Base-by-base conservation (phyloP, 2,329 filamentous ascomycete species). In the Colletotrichum gloeosporioides region DNA sequence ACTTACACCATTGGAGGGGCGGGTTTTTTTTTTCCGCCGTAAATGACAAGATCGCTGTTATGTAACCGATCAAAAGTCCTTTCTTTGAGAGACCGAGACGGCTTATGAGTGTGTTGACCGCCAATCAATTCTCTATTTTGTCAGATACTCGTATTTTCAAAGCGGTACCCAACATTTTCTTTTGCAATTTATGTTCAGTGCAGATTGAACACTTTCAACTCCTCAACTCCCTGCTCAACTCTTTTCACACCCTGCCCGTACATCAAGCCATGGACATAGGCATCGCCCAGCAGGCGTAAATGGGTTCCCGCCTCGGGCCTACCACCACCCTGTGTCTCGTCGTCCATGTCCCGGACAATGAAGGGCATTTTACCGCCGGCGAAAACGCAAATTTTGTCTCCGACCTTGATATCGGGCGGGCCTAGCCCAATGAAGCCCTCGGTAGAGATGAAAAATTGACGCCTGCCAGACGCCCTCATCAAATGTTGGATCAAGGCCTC, bases 191-290 rank as follows among this genome's bases (percentile, higher is more conserved):
- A 39, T 9, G 36, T 2, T 49, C 18, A 49, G 18, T 49, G 10
- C 12, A 49, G 44, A 10, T 49, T 7, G n/a, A 49, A 49, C 0
- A 49, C n/a, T 2, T 22, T 0, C n/a, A 13, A 13, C n/a, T 49
- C n/a, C 44, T 49, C n/a, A 22, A 22, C 10, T 13, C 44, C 44
- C n/a, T 7, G n/a, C 44, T 49, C 44, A 13, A 22, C 44, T 3
- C 5, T 22, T 0, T 0, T 2, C n/a, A 49, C 10, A 0, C 0
- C 44, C n/a, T 49, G 44, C 44, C 44, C n/a, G n/a, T 49, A 49
- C 44, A 49, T 49, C 44, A 49, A 49, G 0, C n/a, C 44, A 49
- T 49, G 44, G 0, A 49, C 44, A 7, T 49, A 49, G 1, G 44
- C 44, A 49, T 49, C 44, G 2, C 44, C 44, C 18, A 49, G 44